Percentiles rank a stretch among this genome's conserved stretches.
These are phyloP conservation scores for Leucosporidium yakuticum DNA, from an alignment of 768 basidiomycete genomes.

Conservation along the genomic window DNA sequence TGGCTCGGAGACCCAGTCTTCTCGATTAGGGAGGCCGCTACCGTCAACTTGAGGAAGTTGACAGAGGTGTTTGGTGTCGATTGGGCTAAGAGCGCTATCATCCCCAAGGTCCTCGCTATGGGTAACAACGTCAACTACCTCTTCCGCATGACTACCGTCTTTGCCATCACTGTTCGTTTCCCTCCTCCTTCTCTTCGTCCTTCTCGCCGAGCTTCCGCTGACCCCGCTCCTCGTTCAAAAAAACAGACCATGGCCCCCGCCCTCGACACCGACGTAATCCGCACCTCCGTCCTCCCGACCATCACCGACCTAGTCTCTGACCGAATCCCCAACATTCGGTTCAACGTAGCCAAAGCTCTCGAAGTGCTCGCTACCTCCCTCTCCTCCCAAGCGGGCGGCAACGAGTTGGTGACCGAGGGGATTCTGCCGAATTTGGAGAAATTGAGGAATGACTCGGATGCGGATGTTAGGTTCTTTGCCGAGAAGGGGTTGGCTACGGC, in stretches of 20 bases:
- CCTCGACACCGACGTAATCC: constrained; percentile 73
- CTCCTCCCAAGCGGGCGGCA: constrained; percentile 54
- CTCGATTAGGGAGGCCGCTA: constrained; percentile 97
- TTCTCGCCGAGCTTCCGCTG: background rate
- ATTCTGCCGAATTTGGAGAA: constrained; percentile 78
- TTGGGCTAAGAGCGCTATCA: constrained; percentile 88
- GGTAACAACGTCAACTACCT: constrained; percentile 93
- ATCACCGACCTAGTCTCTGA: constrained; percentile 76
- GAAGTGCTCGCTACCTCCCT: constrained; percentile 77
- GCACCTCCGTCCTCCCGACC: constrained; percentile 73
- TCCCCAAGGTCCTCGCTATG: constrained; percentile 96
- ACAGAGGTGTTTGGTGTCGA: constrained; percentile 98
- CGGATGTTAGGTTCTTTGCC: constrained; percentile 94
- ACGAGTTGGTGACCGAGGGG: constrained; percentile 63
- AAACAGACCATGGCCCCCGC: constrained; percentile 87
- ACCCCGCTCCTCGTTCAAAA: background rate
- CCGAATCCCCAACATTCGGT: constrained; percentile 96
- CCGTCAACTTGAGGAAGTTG: constrained; percentile 89
- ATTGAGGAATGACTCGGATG: constrained; percentile 80
- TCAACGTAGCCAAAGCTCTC: constrained; percentile 93
- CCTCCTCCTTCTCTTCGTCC: background rate
- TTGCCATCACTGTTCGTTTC: constrained; percentile 84
- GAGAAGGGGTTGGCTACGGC: constrained; percentile 52
- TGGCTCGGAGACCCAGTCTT: constrained; percentile 98
- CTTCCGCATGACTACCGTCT: constrained; percentile 96